Evolutionary conservation across 139 green algal species (phyloP).

Genomic region (Yamagishiella unicocca): DNA sequence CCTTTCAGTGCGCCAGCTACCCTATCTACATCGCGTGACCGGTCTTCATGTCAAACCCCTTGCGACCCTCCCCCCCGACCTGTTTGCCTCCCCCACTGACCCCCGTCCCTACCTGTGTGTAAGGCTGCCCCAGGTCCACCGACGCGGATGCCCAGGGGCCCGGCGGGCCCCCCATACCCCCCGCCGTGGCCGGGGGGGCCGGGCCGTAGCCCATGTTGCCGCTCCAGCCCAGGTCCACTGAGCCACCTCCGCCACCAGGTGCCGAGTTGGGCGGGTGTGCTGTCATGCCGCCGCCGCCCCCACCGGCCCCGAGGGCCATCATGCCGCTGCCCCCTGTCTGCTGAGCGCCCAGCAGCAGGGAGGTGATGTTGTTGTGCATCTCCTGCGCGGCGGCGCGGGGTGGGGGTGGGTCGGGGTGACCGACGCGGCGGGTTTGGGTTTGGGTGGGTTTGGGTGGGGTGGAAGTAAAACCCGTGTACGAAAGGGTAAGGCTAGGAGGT

Average conservation of each 20-base stretch:
- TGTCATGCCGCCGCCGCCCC: background rate
- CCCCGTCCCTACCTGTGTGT: too few relatives aligned
- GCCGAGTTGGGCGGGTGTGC: background rate
- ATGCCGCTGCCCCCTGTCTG: background rate
- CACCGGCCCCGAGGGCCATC: background rate
- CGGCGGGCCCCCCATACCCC: background rate
- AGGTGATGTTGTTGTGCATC: conserved; percentile 53
- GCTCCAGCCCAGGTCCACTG: background rate
- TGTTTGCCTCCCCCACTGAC: too few relatives aligned
- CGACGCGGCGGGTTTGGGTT: too few relatives aligned
- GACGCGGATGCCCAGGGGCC: background rate
- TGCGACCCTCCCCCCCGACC: too few relatives aligned
- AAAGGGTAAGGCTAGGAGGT: too few relatives aligned
- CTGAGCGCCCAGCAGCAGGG: conserved; percentile 52
- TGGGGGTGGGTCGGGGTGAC: background rate
- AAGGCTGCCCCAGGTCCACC: background rate
- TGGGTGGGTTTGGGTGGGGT: too few relatives aligned
- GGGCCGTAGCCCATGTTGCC: too few relatives aligned
- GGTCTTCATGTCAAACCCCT: too few relatives aligned
- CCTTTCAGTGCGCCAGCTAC: too few relatives aligned
- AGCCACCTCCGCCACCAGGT: background rate
- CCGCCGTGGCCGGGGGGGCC: background rate
- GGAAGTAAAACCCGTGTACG: too few relatives aligned
- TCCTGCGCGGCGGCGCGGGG: conserved; percentile 7
- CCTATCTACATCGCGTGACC: too few relatives aligned